Evolutionary conservation across 352 stramenopile genomes (phyloP), one percentile per base, ranked within the genome.

Genomic region (Peronospora farinosa): DNA sequence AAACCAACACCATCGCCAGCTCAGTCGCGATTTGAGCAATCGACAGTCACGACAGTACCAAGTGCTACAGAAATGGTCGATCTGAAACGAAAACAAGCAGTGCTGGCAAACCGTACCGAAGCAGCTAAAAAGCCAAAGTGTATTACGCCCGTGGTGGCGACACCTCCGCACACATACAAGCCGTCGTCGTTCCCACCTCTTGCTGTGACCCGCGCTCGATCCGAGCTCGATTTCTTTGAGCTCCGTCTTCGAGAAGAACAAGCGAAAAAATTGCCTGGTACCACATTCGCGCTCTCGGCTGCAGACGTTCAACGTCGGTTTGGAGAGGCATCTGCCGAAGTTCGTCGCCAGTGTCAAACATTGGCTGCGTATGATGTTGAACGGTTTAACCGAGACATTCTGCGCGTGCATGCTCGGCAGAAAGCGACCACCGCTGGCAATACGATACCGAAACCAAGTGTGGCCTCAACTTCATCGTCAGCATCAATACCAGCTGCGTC

Each of bases 351-450:
- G 40, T 87, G 76, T 25, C 65, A 82, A 59, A 43, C 69, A 28
- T 38, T 84, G 31, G 73, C 71, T 31, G 57, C 56, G 0, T 63
- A 74, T 7, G 73, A 87, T 23, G 47, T 72, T 19, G 71, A 83
- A 23, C 73, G 76, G 12, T 87, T 74, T 46, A 76, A 87, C 33
- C 71, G 71, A 35, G 73, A 84, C 40, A 66, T 76, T 27, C 57
- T 87, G 19, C 76, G 76, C 11, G 50, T 63, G 7, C 69, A 71
- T n/a, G 67, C 84, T 27, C 82, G 72, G 70, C 63, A 84, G 40
- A 87, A 84, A 33, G 67, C 75, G 7, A 72, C 69, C 48, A 57
- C 52, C 5, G 11, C 30, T 10, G 41, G 12, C n/a, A 51, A 15
- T 28, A 33, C 25, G 9, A 35, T 41, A 32, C 38, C 51, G 21